Conservation (phyloP, 371 early-diverging fungal species). For the Catenaria anguillulae region DNA sequence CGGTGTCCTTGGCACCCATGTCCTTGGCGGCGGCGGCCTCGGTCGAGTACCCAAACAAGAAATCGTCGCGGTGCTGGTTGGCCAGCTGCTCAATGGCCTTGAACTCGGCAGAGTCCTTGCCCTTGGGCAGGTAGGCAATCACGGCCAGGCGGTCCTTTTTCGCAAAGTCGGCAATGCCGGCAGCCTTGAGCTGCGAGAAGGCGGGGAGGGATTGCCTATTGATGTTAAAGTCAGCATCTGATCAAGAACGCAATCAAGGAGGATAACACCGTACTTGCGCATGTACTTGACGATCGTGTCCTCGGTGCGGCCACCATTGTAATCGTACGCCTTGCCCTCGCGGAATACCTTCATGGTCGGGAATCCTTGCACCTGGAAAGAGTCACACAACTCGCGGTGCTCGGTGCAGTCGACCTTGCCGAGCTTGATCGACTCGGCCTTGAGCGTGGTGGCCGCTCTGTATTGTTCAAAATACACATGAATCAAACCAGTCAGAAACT, state of each 20-base stretch:
- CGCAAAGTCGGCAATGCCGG: conserved; percentile 53
- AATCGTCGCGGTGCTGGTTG: conserved; percentile 60
- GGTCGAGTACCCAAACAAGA: conserved; percentile 57
- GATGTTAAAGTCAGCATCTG: too few relatives aligned
- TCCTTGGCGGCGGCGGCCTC: conserved; percentile 36
- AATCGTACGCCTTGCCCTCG: conserved; percentile 49
- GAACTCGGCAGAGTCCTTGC: conserved; percentile 41
- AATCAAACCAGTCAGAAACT: too few relatives aligned
- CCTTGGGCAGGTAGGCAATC: conserved; percentile 57
- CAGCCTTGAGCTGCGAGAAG: conserved; percentile 44
- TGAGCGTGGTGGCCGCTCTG: conserved; percentile 73
- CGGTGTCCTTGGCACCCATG: conserved; percentile 26
- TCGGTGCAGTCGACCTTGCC: conserved; percentile 94
- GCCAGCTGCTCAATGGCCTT: conserved; percentile 49
- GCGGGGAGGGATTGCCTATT: conserved; percentile 67
- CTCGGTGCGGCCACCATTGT: too few relatives aligned
- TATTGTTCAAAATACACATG: too few relatives aligned
- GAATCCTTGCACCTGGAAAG: conserved; percentile 68
- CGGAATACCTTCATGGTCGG: conserved; percentile 85
- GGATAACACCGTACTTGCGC: too few relatives aligned
- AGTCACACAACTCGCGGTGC: conserved; percentile 62
- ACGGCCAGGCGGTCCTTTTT: conserved; percentile 71
- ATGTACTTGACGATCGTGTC: conserved; percentile 73
- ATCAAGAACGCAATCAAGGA: too few relatives aligned
- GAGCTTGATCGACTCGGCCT: conserved; percentile 46